phyloP scores from a whole-genome alignment of 495 filamentous ascomycete species.

The Penicillium silybi region DNA sequence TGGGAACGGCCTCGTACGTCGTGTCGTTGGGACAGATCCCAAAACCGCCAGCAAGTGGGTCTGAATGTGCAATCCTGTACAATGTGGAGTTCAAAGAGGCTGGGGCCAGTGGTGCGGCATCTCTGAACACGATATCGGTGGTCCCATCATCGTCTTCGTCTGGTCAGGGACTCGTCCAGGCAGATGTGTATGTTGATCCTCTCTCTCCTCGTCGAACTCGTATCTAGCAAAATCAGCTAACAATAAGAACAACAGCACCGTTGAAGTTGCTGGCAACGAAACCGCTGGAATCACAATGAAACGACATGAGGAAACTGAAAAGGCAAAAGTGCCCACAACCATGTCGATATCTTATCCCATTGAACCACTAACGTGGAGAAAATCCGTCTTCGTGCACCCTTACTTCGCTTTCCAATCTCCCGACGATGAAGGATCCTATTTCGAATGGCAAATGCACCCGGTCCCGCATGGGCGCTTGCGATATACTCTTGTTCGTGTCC shows the following conservation, averaged over 20 bases:
- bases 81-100: not conserved
- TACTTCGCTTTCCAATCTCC: not conserved
- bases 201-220: not conserved
- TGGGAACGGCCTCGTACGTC: not conserved
- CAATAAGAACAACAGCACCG: not conserved
- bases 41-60: not conserved
- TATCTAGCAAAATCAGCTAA: not conserved
- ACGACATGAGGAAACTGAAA: not conserved
- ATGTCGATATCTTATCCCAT: not conserved
- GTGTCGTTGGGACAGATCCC: not conserved
- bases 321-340: too few relatives aligned
- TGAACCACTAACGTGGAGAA: not conserved
- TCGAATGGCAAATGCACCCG: conserved; percentile 4
- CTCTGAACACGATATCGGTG: not conserved
- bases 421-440: not conserved
- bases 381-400: conserved; percentile 1
- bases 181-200: not conserved
- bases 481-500: conserved; percentile 3
- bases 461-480: not conserved
- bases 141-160: not conserved
- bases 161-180: not conserved
- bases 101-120: not conserved
- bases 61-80: not conserved
- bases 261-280: not conserved
- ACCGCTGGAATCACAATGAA: not conserved